Base-by-base conservation (phyloP, 345 rosid species). In the Pistacia atlantica region DNA sequence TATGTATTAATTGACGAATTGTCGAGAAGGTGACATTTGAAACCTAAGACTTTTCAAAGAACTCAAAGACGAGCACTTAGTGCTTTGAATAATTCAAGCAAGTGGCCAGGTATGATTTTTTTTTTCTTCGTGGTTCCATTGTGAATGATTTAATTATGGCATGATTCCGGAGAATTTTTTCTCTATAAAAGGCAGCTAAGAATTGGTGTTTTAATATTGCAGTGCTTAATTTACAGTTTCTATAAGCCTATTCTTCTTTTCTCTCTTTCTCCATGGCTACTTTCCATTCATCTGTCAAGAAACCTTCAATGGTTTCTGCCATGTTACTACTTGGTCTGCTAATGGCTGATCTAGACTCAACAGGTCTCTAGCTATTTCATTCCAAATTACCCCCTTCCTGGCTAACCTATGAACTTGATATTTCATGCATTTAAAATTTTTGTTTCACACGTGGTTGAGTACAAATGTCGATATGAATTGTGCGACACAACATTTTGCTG, bases 311-410 rank as follows among this genome's bases (percentile, higher is more conserved):
- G 60, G 37, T 35, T 20, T 51, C 45, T 13, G 4, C 58, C 8
- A 6, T 69, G 45, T 54, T 69, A 17, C 22, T 69, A 7, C 25
- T 69, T 28, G 72, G 46, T 42, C 72, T 69, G 12, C 60, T 69
- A 8, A 52, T 69, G 28, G 72, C 72, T 51, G 54, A 0, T 38
- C 16, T 69, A 16, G 25, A 49, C 13, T 7, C 60, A 16, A 69
- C 60, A 69, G 72, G 72, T 69, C 20, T 68, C 71, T 48, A 56
- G 5, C 71, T 31, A 31, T 31, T 31, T 31, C 33, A 31, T 31
- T 31, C 42, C 35, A 42, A 52, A 13, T 52, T 38, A 52, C 8
- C 61, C 13, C 25, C 54, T 49, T 8, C 52, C 2, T 49, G 13
- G 11, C 54, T 49, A 49, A 3, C 3, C 13, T 49, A 49, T 13